These are phyloP conservation scores for Coleophoma crateriformis DNA, from an alignment of 2,329 filamentous ascomycete species.

Conservation along the genomic window DNA sequence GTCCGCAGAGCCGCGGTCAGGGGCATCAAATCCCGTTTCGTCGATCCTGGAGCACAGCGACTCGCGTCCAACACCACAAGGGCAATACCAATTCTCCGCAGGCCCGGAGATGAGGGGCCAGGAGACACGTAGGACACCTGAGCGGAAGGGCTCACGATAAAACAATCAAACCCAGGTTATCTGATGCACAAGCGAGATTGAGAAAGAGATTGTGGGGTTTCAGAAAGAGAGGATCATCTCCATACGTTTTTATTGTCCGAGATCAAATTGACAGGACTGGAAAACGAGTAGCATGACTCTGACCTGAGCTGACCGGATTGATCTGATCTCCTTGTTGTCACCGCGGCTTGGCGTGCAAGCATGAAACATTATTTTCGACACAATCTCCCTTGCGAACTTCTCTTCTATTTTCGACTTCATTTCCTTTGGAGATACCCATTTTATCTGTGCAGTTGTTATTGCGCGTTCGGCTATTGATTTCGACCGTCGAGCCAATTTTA, in stretches of 20 bases:
- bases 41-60: conserved; percentile 23
- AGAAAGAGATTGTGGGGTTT: conserved; percentile 23
- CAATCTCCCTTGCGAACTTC: not conserved
- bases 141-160: conserved; percentile 15
- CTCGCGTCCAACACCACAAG: conserved; percentile 13
- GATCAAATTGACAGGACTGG: conserved; percentile 7
- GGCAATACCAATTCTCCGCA: conserved; percentile 14
- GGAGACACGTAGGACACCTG: conserved; percentile 18
- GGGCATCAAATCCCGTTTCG: conserved; percentile 22
- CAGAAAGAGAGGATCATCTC: conserved; percentile 12
- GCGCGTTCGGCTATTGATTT: not conserved
- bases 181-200: conserved; percentile 22
- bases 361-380: no score
- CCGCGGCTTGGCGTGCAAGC: no score
- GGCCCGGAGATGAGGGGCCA: conserved; percentile 23
- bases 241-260: conserved; percentile 1
- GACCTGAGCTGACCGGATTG: not conserved
- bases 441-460: conserved; percentile 7
- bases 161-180: not conserved
- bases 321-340: not conserved
- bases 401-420: conserved; percentile 6
- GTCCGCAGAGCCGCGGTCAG: conserved; percentile 17
- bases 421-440: conserved; percentile 17
- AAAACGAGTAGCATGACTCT: conserved; percentile 9
- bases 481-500: not conserved